Evolutionary conservation across 768 basidiomycete genomes (phyloP).

Genomic region (Termitomyces sp.): DNA sequence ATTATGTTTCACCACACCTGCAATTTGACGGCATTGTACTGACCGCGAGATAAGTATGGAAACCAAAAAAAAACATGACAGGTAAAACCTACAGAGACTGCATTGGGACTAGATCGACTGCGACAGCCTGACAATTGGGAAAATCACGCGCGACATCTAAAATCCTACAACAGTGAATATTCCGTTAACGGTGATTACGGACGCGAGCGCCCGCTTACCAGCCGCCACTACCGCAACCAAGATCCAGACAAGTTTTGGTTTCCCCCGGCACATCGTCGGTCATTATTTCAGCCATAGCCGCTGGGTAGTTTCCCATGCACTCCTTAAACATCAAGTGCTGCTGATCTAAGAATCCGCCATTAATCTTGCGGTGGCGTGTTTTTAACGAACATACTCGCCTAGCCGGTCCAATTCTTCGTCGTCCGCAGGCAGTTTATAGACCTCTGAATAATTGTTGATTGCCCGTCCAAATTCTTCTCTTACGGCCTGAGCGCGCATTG

Average conservation of each 20-base stretch:
- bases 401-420: conserved; percentile 70
- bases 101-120: conserved; percentile 80
- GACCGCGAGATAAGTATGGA: conserved; percentile 11
- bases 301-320: conserved; percentile 64
- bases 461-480: conserved; percentile 63
- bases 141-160: conserved; percentile 70
- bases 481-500: conserved; percentile 52
- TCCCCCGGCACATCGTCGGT: conserved; percentile 52
- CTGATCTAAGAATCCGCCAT: conserved; percentile 40
- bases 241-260: conserved; percentile 60
- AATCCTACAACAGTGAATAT: conserved; percentile 44
- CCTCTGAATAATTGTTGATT: conserved; percentile 73
- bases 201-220: conserved; percentile 41
- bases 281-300: conserved; percentile 52
- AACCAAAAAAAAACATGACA: conserved; percentile 9
- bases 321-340: conserved; percentile 64
- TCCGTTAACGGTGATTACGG: background rate
- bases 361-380: background rate
- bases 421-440: conserved; percentile 76
- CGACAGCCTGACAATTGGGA: conserved; percentile 62
- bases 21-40: conserved; percentile 68
- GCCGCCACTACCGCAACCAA: conserved; percentile 76
- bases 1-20: conserved; percentile 35
- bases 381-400: conserved; percentile 33
- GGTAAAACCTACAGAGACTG: conserved; percentile 56